Evolutionary conservation across 805 yeast genomes (phyloP), one percentile per base, ranked within the genome.

Genomic region (Kuraishia capsulata): DNA sequence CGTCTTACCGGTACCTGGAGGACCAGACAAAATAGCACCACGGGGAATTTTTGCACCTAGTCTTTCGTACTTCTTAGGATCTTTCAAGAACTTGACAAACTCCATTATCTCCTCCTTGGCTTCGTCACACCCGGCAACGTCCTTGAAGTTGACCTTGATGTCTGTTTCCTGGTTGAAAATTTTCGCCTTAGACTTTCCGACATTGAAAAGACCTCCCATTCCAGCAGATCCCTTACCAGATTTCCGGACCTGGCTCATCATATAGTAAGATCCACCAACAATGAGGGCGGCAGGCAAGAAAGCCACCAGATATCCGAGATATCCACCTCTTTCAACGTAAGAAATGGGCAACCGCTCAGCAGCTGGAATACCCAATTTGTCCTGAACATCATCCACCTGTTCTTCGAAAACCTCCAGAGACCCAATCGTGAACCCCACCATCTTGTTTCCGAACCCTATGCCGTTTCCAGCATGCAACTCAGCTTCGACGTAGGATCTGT

Each of bases 1-100:
- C 1, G 99, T 92, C 59, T 92, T 92, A 77, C 99, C 99, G 8
- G 98, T 92, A 67, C 99, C 99, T 37, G 99, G 99, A 14, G 98
- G 96, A 36, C 99, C 99, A 2, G 96, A 83, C 41, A 92, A 66
- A 43, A 92, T 86, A 8, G 98, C 98, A 50, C 99, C 99, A 56
- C 97, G 77, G 35, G 99, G 99, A 48, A 92, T 92, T 58, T 88
- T 86, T 30, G 97, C 99, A 30, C 99, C 99, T 41, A 92, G 68
- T 43, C 77, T 76, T 58, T 89, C 97, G 61, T 89, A 92, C 56
- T 88, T 86, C 40, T 71, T 69, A 8, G 99, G 98, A 47, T 87
- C 76, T 57, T 90, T 84, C 61, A 92, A 74, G 57, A 94, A 92
- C 49, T 81, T 78, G 38, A 92, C 99, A 69, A 92, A 92, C 61